These are phyloP conservation scores for Lathyrus aphaca DNA, from an alignment of 306 rosid species.

Conservation along the genomic window DNA sequence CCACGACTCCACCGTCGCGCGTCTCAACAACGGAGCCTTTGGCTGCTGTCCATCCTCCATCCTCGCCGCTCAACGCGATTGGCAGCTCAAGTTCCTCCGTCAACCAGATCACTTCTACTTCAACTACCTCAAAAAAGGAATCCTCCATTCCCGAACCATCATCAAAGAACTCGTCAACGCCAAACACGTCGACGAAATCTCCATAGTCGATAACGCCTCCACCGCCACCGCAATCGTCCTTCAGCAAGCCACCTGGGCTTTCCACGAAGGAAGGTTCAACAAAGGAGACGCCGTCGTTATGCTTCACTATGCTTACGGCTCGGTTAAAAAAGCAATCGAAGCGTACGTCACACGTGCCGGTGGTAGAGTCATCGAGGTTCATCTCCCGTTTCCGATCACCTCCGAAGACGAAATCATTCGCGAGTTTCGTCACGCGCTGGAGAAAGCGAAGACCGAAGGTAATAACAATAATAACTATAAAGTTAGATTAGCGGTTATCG, in stretches of 20 bases:
- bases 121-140: conserved; percentile 61
- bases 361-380: conserved; percentile 80
- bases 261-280: conserved; percentile 65
- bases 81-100: conserved; percentile 63
- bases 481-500: conserved; percentile 88
- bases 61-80: conserved; percentile 58
- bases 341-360: conserved; percentile 93
- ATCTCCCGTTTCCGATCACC: conserved; percentile 73
- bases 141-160: conserved; percentile 64
- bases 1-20: conserved; percentile 73
- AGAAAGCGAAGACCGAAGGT: conserved; percentile 66
- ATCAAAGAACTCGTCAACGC: conserved; percentile 77
- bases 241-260: conserved; percentile 77
- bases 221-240: conserved; percentile 93
- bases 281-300: conserved; percentile 81
- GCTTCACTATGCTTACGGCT: conserved; percentile 92
- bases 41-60: conserved; percentile 82
- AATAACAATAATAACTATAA: conserved; percentile 5
- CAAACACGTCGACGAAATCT: conserved; percentile 70
- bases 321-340: conserved; percentile 87
- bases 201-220: conserved; percentile 96
- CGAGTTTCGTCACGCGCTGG: conserved; percentile 72
- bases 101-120: conserved; percentile 88
- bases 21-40: conserved; percentile 93
- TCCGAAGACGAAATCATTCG: conserved; percentile 67